Conservation (phyloP, 2,329 filamentous ascomycete species). For the Bisporella sp. region DNA sequence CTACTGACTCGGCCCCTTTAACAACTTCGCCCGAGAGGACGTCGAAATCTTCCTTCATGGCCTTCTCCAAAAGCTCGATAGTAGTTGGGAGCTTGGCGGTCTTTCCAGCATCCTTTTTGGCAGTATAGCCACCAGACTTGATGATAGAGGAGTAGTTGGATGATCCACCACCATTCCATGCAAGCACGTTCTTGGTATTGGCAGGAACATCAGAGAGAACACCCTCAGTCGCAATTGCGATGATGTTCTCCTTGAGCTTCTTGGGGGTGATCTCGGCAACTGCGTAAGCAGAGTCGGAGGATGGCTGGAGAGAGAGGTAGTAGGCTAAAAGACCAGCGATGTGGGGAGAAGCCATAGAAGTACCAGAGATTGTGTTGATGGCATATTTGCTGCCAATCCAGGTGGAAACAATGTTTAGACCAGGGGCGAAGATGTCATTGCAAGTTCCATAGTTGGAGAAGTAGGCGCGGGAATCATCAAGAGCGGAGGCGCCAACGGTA, state of each 20-base stretch:
- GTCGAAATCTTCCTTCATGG: constrained; percentile 49
- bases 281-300: constrained; percentile 83
- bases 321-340: constrained; percentile 95
- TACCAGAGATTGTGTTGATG: constrained; percentile 98
- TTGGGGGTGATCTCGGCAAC: constrained; percentile 84
- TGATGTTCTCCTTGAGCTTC: constrained; percentile 85
- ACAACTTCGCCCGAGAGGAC: constrained; percentile 50
- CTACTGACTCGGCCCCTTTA: constrained; percentile 44
- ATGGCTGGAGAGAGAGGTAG: constrained; percentile 92
- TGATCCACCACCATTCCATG: constrained; percentile 96
- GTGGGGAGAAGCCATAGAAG: constrained; percentile 98
- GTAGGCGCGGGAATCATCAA: constrained; percentile 94
- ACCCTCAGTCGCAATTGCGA: constrained; percentile 73
- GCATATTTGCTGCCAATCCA: constrained; percentile 97
- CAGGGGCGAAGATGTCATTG: constrained; percentile 98
- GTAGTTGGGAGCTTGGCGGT: constrained; percentile 41
- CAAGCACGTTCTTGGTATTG: constrained; percentile 88
- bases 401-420: constrained; percentile 93
- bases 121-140: constrained; percentile 63
- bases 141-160: constrained; percentile 86
- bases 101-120: constrained; percentile 38
- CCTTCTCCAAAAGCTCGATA: constrained; percentile 54
- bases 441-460: constrained; percentile 99
- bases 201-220: constrained; percentile 75
- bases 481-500: constrained; percentile 90